Base-by-base conservation (phyloP, 176 grass and related monocot species). In the Zea luxurians region DNA sequence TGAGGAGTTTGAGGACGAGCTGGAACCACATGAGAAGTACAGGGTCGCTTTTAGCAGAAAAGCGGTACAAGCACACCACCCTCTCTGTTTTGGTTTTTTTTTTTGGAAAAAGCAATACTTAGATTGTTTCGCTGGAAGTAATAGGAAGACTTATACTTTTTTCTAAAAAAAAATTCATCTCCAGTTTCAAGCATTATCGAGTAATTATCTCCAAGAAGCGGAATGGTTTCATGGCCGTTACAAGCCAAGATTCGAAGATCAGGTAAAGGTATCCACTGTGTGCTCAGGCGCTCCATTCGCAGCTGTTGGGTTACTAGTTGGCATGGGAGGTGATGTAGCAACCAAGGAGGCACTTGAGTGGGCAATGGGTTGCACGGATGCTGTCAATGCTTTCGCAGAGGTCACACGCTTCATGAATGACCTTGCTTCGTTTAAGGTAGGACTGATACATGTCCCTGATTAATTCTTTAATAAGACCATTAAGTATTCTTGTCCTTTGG, bases 131-230 rank as follows among this genome's bases (percentile, higher is more conserved):
- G n/a, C 9, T 41, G 38, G 2, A 27, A 73, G 7, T 59, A 47
- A 69, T 1, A 69, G 43, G n/a, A 34, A 47, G 27, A 13, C 21
- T 57, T 48, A 73, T 4, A 18, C 1, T 13, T 66, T 27, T 45
- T 2, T 27, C 0, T 18, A 3, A 3, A 27, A 27, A 27, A 27
- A 27, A 27, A 27, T 52, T 40, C 20, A 10, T 43, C 11, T 52
- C 12, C 37, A 88, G 86, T 65, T 62, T 54, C 67, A 88, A 61
- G 53, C 35, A 45, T 16, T 85, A 60, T 55, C 74, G 9, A 67
- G 42, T 12, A 68, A 67, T 7, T 88, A 84, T 72, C 61, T 79
- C 63, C 80, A 85, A 75, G 82, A 88, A 88, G 68, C 80, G 6
- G 60, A 88, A 78, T 88, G 86, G 82, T 82, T 8, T 37, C 76